Evolutionary conservation across 306 rosid genomes (phyloP).

Genomic region (Mucuna pruriens): DNA sequence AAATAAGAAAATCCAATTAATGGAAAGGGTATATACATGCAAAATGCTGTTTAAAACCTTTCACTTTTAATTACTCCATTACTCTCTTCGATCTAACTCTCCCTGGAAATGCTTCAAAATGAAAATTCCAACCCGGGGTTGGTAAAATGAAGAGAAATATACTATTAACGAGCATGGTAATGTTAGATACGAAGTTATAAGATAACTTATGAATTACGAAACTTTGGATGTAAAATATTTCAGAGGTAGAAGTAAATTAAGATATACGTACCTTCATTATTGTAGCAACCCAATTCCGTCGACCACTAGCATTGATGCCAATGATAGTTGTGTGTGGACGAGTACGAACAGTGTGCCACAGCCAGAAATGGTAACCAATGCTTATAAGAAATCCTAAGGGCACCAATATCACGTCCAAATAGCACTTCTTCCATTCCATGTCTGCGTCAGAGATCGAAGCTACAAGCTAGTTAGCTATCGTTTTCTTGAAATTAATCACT

Average conservation of each 20-base stretch:
- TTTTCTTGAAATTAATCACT: slow-evolving; percentile 21
- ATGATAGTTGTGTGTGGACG: slow-evolving; percentile 75
- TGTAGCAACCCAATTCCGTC: slow-evolving; percentile 83
- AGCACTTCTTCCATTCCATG: slow-evolving; percentile 89
- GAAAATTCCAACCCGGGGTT: too few relatives aligned
- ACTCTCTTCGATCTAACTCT: not conserved
- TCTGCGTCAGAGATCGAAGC: not conserved
- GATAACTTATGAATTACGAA: not conserved
- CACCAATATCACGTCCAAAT: slow-evolving; percentile 83
- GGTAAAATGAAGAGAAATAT: too few relatives aligned
- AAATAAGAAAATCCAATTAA: not conserved
- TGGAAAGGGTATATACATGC: not conserved
- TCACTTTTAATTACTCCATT: not conserved
- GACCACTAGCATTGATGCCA: slow-evolving; percentile 77
- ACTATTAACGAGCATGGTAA: too few relatives aligned
- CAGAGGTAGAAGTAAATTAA: not conserved
- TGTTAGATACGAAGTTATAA: too few relatives aligned
- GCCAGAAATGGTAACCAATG: slow-evolving; percentile 74
- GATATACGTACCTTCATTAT: slow-evolving; percentile 85
- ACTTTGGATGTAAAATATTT: not conserved
- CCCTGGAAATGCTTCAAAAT: not conserved
- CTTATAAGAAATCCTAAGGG: slow-evolving; percentile 68
- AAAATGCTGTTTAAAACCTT: not conserved
- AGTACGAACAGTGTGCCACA: slow-evolving; percentile 74
- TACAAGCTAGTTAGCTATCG: not conserved